Evolutionary conservation across 2,329 filamentous ascomycete genomes (phyloP), one percentile per base, ranked within the genome.

Genomic region (Drechslera avenae): DNA sequence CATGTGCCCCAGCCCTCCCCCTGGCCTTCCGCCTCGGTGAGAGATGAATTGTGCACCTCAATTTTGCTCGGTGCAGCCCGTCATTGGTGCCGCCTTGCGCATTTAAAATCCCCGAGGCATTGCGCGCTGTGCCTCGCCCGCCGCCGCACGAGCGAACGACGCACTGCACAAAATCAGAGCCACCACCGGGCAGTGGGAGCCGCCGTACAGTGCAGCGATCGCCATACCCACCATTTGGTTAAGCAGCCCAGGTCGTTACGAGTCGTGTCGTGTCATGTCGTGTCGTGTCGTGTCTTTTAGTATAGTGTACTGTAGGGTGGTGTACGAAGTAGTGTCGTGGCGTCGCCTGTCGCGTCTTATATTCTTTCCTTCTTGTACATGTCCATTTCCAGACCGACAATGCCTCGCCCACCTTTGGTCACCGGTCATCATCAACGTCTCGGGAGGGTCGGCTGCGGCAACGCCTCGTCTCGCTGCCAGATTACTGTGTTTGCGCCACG

Each of bases 391-490:
- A 13, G 26, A n/a, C n/a, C n/a, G n/a, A n/a, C n/a, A n/a, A n/a
- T n/a, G n/a, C n/a, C n/a, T n/a, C n/a, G n/a, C 21, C 21, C 21
- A 23, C 21, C 4, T 28, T 28, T 21, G 41, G 30, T 31, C 41
- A n/a, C n/a, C n/a, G n/a, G n/a, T 30, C 44, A 46, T 31, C 31
- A 37, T 40, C 44, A 55, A 55, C 52, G 45, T 42, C 52, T 47
- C 55, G 55, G 55, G 46, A 56, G 52, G 45, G 48, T 47, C 48
- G 50, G 55, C 49, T 23, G 46, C 52, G 52, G 45, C 45, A 52
- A 47, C 55, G 52, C 46, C 52, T 49, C 52, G 52, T 51, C 48
- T 47, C 34, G 39, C 40, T 41, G 50, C 39, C 28, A 40, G 31
- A 47, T 44, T 47, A 52, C 47, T 28, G 41, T 26, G 31, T 41